Conservation (phyloP, 306 rosid species). For the Malus sieversii region DNA sequence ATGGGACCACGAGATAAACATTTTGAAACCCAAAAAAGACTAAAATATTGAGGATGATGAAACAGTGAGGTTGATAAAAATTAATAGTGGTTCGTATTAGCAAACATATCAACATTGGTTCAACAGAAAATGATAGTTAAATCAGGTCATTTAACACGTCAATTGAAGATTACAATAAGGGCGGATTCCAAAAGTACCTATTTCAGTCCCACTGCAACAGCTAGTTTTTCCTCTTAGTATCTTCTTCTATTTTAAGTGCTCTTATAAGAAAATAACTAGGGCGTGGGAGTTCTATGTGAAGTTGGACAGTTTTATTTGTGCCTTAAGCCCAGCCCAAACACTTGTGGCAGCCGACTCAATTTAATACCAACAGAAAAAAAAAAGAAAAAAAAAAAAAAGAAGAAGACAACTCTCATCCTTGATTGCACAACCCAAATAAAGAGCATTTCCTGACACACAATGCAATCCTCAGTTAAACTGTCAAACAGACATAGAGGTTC, state of each 20-base stretch:
- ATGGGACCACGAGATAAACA: background rate
- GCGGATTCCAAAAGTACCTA: background rate
- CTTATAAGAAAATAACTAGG: background rate
- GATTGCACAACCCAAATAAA: background rate
- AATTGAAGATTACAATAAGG: background rate
- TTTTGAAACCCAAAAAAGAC: background rate
- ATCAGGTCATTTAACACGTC: background rate
- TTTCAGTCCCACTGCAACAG: background rate
- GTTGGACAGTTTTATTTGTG: background rate
- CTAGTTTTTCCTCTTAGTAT: background rate
- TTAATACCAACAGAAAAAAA: background rate
- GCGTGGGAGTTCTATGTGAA: background rate
- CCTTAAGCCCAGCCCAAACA: background rate
- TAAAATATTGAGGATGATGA: background rate
- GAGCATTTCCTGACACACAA: background rate
- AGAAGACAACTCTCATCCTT: background rate
- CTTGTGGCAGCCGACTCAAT: background rate
- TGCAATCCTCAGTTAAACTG: no score
- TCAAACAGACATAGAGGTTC: background rate
- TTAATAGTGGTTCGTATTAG: background rate
- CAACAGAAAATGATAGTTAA: background rate
- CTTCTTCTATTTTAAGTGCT: background rate
- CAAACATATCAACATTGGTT: background rate
- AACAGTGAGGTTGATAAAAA: background rate
- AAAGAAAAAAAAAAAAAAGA: background rate